phyloP scores from a whole-genome alignment of 257 asterid species.

The Nicotiana tabacum region DNA sequence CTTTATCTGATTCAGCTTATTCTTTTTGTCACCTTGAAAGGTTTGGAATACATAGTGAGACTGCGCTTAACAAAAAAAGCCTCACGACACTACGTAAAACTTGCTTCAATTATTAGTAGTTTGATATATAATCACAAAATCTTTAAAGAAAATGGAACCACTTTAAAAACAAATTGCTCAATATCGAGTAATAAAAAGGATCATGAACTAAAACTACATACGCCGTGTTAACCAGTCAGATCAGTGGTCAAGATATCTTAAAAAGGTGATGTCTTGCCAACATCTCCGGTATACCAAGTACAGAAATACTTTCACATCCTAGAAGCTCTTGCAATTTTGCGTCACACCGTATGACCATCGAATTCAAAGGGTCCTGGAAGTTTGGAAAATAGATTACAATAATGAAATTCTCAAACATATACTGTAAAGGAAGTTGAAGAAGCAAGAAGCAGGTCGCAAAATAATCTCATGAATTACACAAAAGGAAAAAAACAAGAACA shows the following conservation, averaged over 20 bases:
- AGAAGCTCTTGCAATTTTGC: conserved; percentile 60
- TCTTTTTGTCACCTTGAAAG: background rate
- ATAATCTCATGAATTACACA: background rate
- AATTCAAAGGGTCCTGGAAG: conserved; percentile 57
- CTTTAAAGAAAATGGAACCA: background rate
- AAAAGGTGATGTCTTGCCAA: conserved; percentile 47
- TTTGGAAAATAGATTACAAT: background rate
- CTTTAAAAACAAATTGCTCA: background rate
- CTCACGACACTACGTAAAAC: background rate
- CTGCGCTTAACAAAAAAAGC: background rate
- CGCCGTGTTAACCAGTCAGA: conserved; percentile 28
- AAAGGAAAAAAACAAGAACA: background rate
- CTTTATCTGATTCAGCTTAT: background rate
- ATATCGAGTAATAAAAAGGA: background rate
- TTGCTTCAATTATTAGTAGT: background rate
- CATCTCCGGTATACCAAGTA: conserved; percentile 54
- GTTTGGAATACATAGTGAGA: background rate
- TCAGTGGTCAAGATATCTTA: conserved; percentile 39
- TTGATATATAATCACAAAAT: background rate
- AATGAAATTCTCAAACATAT: background rate
- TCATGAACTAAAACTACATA: background rate
- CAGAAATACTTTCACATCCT: conserved; percentile 60
- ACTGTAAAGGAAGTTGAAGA: background rate
- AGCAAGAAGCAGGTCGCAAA: background rate
- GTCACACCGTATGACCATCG: conserved; percentile 47